A percentile compares a stretch with the other conserved stretches of the same genome.
Evolutionary conservation across 2,329 filamentous ascomycete species (phyloP).

Genomic region (Aspergillus phoenicis): DNA sequence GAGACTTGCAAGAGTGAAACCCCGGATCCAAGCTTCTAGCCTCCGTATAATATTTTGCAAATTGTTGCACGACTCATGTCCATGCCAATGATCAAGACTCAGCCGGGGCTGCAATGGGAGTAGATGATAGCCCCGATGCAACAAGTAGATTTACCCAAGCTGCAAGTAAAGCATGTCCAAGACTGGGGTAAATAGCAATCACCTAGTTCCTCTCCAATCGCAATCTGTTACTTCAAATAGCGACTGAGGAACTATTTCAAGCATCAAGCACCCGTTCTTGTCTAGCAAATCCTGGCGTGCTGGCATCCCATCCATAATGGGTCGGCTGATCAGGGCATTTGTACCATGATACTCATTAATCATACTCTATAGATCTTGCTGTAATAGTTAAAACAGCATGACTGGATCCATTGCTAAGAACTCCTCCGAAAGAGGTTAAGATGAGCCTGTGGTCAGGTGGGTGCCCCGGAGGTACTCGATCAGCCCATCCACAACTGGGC

Average conservation of each 20-base stretch:
- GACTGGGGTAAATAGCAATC: not conserved
- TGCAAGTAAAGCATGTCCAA: not conserved
- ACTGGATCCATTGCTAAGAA: not conserved
- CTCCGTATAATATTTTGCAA: too few species aligned
- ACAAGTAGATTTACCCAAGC: not conserved
- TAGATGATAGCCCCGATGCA: not conserved
- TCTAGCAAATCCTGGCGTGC: too few species aligned
- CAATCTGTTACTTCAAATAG: too few species aligned
- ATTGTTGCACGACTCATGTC: not conserved
- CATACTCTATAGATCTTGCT: too few species aligned
- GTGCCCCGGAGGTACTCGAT: conserved; percentile 12
- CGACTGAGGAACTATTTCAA: too few species aligned
- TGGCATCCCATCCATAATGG: too few species aligned
- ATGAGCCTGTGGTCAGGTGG: conserved; percentile 7
- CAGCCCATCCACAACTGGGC: not conserved
- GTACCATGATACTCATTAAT: too few species aligned
- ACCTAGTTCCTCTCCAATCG: not conserved
- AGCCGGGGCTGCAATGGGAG: not conserved
- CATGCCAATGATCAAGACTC: not conserved
- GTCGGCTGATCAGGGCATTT: too few species aligned
- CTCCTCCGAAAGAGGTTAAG: not conserved
- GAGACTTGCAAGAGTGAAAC: too few species aligned
- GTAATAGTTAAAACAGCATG: too few species aligned
- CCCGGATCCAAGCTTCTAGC: too few species aligned
- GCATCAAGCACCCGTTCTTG: too few species aligned